These are phyloP conservation scores for Penicillium aurantiogriseum DNA, from an alignment of 2,329 filamentous ascomycete genomes.

Conservation along the genomic window DNA sequence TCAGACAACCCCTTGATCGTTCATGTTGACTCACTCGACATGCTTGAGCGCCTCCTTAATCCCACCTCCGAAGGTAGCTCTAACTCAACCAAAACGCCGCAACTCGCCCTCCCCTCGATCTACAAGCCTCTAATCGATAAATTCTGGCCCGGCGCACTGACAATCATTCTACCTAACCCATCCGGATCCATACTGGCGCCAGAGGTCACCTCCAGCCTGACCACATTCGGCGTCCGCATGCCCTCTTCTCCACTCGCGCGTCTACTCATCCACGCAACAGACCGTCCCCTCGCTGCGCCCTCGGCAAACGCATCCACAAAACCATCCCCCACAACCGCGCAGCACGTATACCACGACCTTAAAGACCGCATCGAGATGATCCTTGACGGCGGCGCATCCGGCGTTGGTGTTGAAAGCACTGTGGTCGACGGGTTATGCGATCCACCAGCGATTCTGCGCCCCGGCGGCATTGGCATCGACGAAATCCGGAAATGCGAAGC, in stretches of 20 bases:
- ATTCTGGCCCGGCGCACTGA: conserved; percentile 95
- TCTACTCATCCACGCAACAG: conserved; percentile 76
- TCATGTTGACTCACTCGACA: conserved; percentile 77
- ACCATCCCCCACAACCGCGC: conserved; percentile 85
- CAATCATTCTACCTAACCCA: conserved; percentile 80
- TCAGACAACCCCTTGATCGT: conserved; percentile 95
- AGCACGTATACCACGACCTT: conserved; percentile 85
- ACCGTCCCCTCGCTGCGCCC: conserved; percentile 79
- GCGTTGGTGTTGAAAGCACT: conserved; percentile 92
- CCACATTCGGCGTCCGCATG: conserved; percentile 87
- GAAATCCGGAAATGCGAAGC: conserved; percentile 70
- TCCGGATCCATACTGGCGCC: conserved; percentile 69
- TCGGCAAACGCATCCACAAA: conserved; percentile 94
- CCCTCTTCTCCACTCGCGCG: conserved; percentile 81
- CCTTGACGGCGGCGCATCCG: conserved; percentile 81
- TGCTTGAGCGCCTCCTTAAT: conserved; percentile 65
- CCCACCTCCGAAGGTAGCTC: conserved; percentile 28
- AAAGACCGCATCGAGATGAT: conserved; percentile 79
- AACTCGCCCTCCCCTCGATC: conserved; percentile 61
- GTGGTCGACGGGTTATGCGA: conserved; percentile 85
- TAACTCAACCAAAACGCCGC: conserved; percentile 31
- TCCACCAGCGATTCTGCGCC: conserved; percentile 78
- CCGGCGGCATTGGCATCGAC: conserved; percentile 82
- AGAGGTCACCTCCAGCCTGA: conserved; percentile 85
- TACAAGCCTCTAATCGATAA: conserved; percentile 74